Conservation (phyloP, 1,284 basidiomycete genomes). For the Neotropicomus parvogracilis region DNA sequence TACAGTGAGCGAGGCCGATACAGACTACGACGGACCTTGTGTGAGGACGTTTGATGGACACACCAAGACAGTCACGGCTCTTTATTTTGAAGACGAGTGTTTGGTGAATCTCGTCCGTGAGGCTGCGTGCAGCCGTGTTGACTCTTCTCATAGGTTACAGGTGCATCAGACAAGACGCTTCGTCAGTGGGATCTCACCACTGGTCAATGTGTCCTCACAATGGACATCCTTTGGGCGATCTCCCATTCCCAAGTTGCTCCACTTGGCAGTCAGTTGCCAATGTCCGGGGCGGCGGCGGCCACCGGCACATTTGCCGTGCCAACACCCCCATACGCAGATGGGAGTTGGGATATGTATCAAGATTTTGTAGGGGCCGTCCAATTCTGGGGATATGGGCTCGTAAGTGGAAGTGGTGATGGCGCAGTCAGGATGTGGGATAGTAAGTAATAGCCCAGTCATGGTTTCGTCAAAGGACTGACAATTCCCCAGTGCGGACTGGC, state of each 20-base stretch:
- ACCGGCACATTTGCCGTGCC: constrained; percentile 75
- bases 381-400: constrained; percentile 98
- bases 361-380: constrained; percentile 98
- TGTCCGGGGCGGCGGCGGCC: constrained; percentile 54
- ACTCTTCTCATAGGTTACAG: constrained; percentile 72
- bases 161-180: constrained; percentile 96
- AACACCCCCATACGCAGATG: constrained; percentile 85
- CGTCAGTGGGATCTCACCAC: constrained; percentile 98
- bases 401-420: constrained; percentile 95
- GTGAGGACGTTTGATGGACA: constrained; percentile 85
- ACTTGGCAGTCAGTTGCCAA: constrained; percentile 42
- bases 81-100: constrained; percentile 95
- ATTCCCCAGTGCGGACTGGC: constrained; percentile 86
- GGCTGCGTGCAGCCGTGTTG: constrained; percentile 8
- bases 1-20: constrained; percentile 29
- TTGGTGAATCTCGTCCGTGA: constrained; percentile 52
- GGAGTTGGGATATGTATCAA: constrained; percentile 92
- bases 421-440: constrained; percentile 99
- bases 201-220: constrained; percentile 97
- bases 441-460: constrained; percentile 41
- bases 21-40: constrained; percentile 53
- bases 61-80: constrained; percentile 84
- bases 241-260: constrained; percentile 75
- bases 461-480: constrained; percentile 9
- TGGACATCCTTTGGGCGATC: constrained; percentile 99